These are phyloP conservation scores for Hypholoma sublateritium DNA, from an alignment of 768 basidiomycete species.

Conservation along the genomic window DNA sequence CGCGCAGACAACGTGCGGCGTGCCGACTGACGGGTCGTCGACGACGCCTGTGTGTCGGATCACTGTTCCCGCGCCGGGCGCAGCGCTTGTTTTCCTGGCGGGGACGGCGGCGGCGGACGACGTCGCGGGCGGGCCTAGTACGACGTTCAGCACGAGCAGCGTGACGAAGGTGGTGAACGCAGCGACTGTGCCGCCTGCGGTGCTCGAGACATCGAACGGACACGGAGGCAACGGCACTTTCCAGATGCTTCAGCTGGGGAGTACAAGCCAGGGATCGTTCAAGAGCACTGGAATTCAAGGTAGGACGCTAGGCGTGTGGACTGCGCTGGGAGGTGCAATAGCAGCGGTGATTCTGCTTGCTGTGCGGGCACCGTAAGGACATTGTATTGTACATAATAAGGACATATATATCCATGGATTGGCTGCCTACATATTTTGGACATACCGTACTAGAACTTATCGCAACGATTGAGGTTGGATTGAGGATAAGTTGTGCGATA, in stretches of 20 bases:
- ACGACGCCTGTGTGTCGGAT: conserved; percentile 18
- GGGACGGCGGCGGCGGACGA: conserved; percentile 31
- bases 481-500: too few relatives aligned
- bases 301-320: conserved; percentile 35
- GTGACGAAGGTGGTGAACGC: conserved; percentile 50
- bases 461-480: too few relatives aligned
- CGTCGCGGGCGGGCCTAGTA: conserved; percentile 32
- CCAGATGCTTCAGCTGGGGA: conserved; percentile 74
- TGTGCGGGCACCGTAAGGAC: too few relatives aligned
- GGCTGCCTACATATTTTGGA: too few relatives aligned
- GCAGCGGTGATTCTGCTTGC: too few relatives aligned
- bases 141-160: conserved; percentile 53
- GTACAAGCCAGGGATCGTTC: conserved; percentile 19
- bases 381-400: too few relatives aligned
- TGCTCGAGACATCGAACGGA: conserved; percentile 68
- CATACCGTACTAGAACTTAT: too few relatives aligned
- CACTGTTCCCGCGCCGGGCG: conserved; percentile 26
- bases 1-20: conserved; percentile 50
- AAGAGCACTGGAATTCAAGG: conserved; percentile 51
- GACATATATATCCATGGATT: too few relatives aligned
- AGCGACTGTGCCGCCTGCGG: conserved; percentile 49
- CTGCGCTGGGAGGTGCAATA: background rate
- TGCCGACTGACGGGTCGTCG: background rate
- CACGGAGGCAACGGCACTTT: conserved; percentile 39
- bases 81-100: conserved; percentile 70